Base-by-base conservation (phyloP, 1,139 yeast species). In the Nadsonia starkeyi-henricii region DNA sequence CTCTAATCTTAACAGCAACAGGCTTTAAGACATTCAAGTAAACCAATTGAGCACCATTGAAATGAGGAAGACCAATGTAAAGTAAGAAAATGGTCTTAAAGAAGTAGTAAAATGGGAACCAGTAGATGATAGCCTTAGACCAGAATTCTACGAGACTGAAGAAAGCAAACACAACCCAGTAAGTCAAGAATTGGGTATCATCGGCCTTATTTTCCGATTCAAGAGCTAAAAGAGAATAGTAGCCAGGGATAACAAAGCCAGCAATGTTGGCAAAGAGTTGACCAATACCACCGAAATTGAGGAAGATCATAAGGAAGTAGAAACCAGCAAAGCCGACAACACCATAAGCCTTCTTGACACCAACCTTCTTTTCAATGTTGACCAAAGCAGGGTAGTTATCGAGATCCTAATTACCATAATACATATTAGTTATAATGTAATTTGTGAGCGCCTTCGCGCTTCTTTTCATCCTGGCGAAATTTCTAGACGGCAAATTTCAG, bases 21-120 rank as follows among this genome's bases (percentile, higher is more conserved):
- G 98, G 98, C 62, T 77, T 76, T 62, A 91, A 72, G 41, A 83
- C 60, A 50, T 69, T 65, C 50, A 64, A 60, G 74, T 85, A 91
- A 51, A 93, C 76, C 51, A 79, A 55, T 51, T 71, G 71, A 51
- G 97, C 93, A 61, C 98, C 98, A 53, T 86, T 83, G 62, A 83
- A 80, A 57, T 79, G 75, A 54, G 98, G 98, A 50, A 88, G 73
- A 50, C 94, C 89, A 62, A 89, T 79, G 74, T 85, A 93, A 54
- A 89, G 72, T 70, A 91, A 81, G 69, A 85, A 81, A 50, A 85
- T 58, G 51, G 96, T 85, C 78, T 91, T 91, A 74, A 91, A 76
- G 62, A 91, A 77, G 78, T 89, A 91, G 77, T 91, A 91, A 66
- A 91, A 88, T 61, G 99, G 98, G 58, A 91, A 69, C 94, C 96